Percentiles rank a stretch among this genome's conserved stretches.
These are phyloP conservation scores for Debaryomyces robertsiae DNA, from an alignment of 1,139 yeast species.

Conservation along the genomic window DNA sequence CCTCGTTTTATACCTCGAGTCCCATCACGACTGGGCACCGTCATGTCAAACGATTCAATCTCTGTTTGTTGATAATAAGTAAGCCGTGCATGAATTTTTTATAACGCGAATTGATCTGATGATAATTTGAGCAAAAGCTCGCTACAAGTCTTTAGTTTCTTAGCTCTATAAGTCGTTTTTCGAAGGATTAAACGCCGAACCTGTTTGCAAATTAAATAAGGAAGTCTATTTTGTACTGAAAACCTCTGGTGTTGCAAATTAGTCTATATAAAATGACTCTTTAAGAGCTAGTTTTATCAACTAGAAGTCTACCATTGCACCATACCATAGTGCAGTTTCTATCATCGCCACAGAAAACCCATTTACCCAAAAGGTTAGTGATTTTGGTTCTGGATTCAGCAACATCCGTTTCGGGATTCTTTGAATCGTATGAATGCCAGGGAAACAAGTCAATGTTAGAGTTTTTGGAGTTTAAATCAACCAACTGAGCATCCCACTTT, in stretches of 20 bases:
- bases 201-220: conserved; percentile 1
- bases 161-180: too few species aligned
- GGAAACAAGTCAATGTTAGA: conserved; percentile 74
- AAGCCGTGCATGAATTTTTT: not conserved
- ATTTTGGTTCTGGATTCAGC: conserved; percentile 25
- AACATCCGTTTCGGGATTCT: conserved; percentile 1
- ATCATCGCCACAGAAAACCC: conserved; percentile 97
- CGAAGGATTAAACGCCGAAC: not conserved
- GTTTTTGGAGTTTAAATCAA: conserved; percentile 54
- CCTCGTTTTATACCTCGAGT: conserved; percentile 6
- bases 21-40: conserved; percentile 9
- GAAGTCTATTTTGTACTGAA: not conserved
- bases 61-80: not conserved
- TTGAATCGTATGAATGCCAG: conserved; percentile 53
- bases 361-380: conserved; percentile 70
- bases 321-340: conserved; percentile 80
- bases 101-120: not conserved
- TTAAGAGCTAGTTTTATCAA: conserved; percentile 33
- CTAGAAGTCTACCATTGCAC: conserved; percentile 73
- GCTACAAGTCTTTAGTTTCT: too few species aligned
- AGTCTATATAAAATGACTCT: too few species aligned
- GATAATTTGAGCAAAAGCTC: too few species aligned
- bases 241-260: too few species aligned
- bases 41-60: conserved; percentile 1
- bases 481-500: conserved; percentile 80